A percentile compares a stretch with the other conserved stretches of the same genome.
These are phyloP conservation scores for Berkeleyomyces rouxiae DNA, from an alignment of 2,329 filamentous ascomycete species.

Conservation along the genomic window DNA sequence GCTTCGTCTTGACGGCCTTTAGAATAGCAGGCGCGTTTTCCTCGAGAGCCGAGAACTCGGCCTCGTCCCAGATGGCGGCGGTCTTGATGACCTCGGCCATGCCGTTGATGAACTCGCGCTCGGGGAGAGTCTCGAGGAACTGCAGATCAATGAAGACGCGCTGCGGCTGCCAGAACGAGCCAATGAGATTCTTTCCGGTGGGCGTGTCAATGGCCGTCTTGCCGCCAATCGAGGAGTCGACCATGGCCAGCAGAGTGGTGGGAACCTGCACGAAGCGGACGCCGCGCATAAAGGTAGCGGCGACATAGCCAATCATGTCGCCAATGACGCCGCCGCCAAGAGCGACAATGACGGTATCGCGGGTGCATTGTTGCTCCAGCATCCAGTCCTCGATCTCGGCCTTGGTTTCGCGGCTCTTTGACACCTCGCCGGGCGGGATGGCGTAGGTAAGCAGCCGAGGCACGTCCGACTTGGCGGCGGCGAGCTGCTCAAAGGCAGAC, in stretches of 20 bases:
- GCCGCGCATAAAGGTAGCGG: constrained; percentile 95
- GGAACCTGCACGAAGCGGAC: constrained; percentile 93
- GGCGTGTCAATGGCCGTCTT: constrained; percentile 98
- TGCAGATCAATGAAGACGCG: constrained; percentile 87
- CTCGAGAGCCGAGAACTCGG: constrained; percentile 72
- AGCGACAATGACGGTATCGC: constrained; percentile 88
- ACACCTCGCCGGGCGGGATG: constrained; percentile 81
- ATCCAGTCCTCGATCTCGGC: constrained; percentile 97
- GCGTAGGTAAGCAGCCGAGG: constrained; percentile 68
- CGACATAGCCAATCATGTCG: constrained; percentile 94
- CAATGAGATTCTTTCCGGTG: constrained; percentile 87
- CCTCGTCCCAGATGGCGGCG: constrained; percentile 85
- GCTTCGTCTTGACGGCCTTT: constrained; percentile 23
- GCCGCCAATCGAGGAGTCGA: constrained; percentile 93
- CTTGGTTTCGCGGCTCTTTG: constrained; percentile 86
- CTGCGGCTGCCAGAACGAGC: constrained; percentile 89
- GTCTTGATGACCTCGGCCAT: constrained; percentile 99
- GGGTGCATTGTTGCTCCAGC: constrained; percentile 75
- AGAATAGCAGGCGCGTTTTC: constrained; percentile 64
- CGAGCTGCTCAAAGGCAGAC: constrained; percentile 21
- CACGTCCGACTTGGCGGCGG: constrained; percentile 21
- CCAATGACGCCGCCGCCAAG: constrained; percentile 93
- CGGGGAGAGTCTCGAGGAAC: constrained; percentile 79
- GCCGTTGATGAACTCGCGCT: constrained; percentile 89
- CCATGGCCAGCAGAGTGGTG: constrained; percentile 89